A percentile compares a stretch with the other conserved stretches of the same genome.
Evolutionary conservation across 768 basidiomycete species (phyloP).

Genomic region (Kondoa subrosea): DNA sequence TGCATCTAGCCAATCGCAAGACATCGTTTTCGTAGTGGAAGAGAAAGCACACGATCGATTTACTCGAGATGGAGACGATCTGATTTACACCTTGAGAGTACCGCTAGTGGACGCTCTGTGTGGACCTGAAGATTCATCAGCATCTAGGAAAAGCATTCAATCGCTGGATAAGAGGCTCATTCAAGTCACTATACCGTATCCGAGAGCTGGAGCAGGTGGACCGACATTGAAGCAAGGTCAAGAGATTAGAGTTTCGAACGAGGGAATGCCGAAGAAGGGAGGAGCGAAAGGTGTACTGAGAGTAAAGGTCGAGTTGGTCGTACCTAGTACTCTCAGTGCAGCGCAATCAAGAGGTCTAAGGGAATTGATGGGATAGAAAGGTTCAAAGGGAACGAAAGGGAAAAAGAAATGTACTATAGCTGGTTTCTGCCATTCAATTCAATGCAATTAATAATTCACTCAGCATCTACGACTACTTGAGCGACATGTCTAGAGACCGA

Average conservation of each 20-base stretch:
- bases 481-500: background rate
- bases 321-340: constrained; percentile 44
- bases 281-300: constrained; percentile 68
- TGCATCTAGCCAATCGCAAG: constrained; percentile 53
- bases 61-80: constrained; percentile 63
- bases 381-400: too few species aligned
- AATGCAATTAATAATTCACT: background rate
- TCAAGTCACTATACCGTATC: constrained; percentile 47
- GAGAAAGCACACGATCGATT: constrained; percentile 73
- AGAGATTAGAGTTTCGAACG: constrained; percentile 50
- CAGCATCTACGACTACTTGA: background rate
- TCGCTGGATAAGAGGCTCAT: constrained; percentile 63
- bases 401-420: too few species aligned
- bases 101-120: constrained; percentile 69
- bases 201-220: constrained; percentile 25
- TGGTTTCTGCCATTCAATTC: too few species aligned
- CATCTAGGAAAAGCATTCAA: constrained; percentile 43
- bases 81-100: constrained; percentile 46
- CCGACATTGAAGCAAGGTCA: constrained; percentile 61
- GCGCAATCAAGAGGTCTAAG: background rate
- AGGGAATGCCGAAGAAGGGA: constrained; percentile 85
- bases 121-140: constrained; percentile 37
- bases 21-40: constrained; percentile 92
- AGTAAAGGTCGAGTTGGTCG: constrained; percentile 59
- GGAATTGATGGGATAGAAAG: background rate